These are phyloP conservation scores for Neofusicoccum ribis DNA, from an alignment of 2,329 filamentous ascomycete species.

Conservation along the genomic window DNA sequence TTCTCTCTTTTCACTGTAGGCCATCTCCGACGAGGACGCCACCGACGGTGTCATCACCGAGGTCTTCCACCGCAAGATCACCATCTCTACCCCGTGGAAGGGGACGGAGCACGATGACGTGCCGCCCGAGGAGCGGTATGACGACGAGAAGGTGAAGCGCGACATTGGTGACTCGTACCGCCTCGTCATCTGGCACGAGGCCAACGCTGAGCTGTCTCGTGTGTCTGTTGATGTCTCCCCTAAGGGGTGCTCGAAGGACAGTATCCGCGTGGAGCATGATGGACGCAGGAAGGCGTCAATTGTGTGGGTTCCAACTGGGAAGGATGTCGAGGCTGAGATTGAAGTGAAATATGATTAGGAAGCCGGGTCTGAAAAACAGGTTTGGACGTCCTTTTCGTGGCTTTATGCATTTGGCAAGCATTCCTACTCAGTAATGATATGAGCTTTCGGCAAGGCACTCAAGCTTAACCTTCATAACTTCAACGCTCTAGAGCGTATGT, in stretches of 20 bases:
- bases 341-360: not conserved
- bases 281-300: not conserved
- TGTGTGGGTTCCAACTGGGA: not conserved
- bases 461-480: no score
- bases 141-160: not conserved
- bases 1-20: no score
- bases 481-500: no score
- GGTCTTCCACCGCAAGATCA: not conserved
- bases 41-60: not conserved
- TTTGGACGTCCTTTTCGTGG: no score
- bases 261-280: not conserved
- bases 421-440: no score
- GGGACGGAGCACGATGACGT: not conserved
- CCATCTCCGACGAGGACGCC: not conserved
- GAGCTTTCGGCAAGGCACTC: no score
- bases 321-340: not conserved
- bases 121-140: not conserved
- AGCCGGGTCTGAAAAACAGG: no score
- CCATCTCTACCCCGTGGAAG: not conserved
- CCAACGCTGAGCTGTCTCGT: not conserved
- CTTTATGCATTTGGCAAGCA: no score
- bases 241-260: not conserved
- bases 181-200: not conserved
- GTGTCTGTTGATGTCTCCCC: not conserved
- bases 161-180: not conserved